A percentile compares a stretch with the other conserved stretches of the same genome.
These are phyloP conservation scores for Sedum album DNA, from an alignment of 164 flowering plant genomes.

Conservation along the genomic window DNA sequence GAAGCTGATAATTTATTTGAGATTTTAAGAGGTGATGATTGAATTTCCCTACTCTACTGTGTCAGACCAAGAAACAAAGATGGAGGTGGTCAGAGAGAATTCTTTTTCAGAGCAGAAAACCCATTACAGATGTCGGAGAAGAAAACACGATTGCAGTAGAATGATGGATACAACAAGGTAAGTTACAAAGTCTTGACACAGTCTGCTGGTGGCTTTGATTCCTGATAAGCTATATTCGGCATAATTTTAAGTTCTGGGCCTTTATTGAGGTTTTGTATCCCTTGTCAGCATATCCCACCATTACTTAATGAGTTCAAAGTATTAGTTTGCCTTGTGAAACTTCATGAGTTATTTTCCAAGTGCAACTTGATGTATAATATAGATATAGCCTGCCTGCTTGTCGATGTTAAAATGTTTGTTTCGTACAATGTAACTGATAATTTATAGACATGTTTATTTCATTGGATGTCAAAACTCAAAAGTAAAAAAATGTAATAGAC, in stretches of 20 bases:
- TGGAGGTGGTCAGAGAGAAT: conserved; percentile 71
- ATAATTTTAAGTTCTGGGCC: neutral
- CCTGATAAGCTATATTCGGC: neutral
- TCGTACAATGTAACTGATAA: too few species aligned
- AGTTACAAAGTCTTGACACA: neutral
- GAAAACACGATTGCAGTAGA: conserved; percentile 67
- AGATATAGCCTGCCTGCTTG: neutral
- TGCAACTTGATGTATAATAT: neutral
- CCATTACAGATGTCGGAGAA: conserved; percentile 80
- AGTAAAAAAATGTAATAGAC: too few species aligned
- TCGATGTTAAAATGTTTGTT: neutral
- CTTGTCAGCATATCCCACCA: neutral
- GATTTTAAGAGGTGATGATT: neutral
- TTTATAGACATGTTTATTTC: too few species aligned
- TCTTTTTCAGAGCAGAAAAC: conserved; percentile 60
- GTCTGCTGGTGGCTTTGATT: neutral
- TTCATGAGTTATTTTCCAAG: neutral
- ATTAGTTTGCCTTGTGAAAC: neutral
- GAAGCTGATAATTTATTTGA: neutral
- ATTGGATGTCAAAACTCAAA: too few species aligned
- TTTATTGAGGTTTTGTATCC: neutral
- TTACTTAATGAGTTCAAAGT: neutral
- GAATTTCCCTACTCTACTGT: conserved; percentile 13
- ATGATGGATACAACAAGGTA: conserved; percentile 36
- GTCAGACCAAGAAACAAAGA: conserved; percentile 32